Base-by-base conservation (phyloP, 2,329 filamentous ascomycete genomes). In the Plectosphaerella sp. region DNA sequence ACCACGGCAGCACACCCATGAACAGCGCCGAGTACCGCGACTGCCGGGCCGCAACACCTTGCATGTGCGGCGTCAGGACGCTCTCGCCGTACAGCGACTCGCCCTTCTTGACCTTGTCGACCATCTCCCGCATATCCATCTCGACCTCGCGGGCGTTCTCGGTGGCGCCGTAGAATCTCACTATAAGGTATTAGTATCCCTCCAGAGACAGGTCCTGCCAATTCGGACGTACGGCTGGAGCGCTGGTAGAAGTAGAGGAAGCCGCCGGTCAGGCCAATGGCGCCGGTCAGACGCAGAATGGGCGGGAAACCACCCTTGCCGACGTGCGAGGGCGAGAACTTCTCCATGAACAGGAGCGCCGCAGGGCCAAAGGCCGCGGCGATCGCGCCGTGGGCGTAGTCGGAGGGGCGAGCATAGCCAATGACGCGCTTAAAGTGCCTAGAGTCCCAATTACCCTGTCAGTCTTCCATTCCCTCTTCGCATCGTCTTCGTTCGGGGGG, bases 61-160 rank as follows among this genome's bases (percentile, higher is more conserved):
- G 94, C 78, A 97, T 88, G 73, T 97, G 90, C 58, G 92, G 86
- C 53, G 87, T 88, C 63, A 97, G 74, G 50, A 75, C 75, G 64
- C 86, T 90, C 63, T 81, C 83, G 64, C 94, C 94, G 72, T 99
- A 99, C 47, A 97, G 77, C 36, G 94, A 81, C 76, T 96, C 82
- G 59, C 93, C 93, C 54, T 81, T 83, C 82, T 97, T 99, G 68
- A 97, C 92, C 74, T 93, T 95, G 70, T 86, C 83, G 37, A 97
- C 92, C 94, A 99, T 99, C 74, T 99, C 94, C 59, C 84, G 83
- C 92, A 97, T 97, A 69, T 99, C 94, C 87, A 96, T 87, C 58
- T 96, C 88, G 53, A 94, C 77, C 72, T 99, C 94, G 63, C 94
- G 86, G 51, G 86, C 75, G 74, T 99, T 99, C 73, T 99, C 94